Conservation (phyloP, 345 rosid species). For the Reutealis trisperma region DNA sequence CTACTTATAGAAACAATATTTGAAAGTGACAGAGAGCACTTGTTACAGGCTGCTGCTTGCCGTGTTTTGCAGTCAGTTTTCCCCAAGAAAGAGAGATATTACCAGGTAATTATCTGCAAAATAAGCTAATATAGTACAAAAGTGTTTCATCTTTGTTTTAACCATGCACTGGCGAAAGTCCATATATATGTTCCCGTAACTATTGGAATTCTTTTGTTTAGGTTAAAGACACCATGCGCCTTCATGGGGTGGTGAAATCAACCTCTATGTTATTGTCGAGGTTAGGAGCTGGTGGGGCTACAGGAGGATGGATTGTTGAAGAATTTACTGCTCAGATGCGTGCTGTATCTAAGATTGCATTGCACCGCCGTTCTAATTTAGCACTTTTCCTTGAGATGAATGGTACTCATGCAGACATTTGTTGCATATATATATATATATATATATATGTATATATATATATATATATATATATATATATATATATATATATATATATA, state of each 20-base stretch:
- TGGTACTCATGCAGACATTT: constrained; percentile 43
- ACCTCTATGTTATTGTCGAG: constrained; percentile 69
- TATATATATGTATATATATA: not conserved
- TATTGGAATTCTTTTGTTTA: constrained; percentile 22
- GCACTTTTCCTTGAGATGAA: constrained; percentile 71
- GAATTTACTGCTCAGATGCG: constrained; percentile 97
- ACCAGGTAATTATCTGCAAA: constrained; percentile 53
- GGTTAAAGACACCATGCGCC: constrained; percentile 94
- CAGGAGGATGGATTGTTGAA: constrained; percentile 81
- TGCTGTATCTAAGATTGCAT: constrained; percentile 91
- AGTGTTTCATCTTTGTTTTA: not conserved
- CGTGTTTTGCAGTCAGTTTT: constrained; percentile 82
- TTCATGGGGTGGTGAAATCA: constrained; percentile 91
- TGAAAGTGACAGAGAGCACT: constrained; percentile 87
- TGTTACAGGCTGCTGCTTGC: constrained; percentile 90
- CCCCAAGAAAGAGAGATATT: constrained; percentile 78
- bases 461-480: not conserved
- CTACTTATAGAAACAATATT: constrained; percentile 73
- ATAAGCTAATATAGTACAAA: not conserved
- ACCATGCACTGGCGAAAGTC: not conserved
- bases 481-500: not conserved
- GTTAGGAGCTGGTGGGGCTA: constrained; percentile 69
- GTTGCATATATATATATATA: not conserved
- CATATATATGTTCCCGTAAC: not conserved
- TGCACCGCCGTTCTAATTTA: constrained; percentile 87